phyloP scores from a whole-genome alignment of 2,329 filamentous ascomycete genomes.

The Calonectria henricotiae region DNA sequence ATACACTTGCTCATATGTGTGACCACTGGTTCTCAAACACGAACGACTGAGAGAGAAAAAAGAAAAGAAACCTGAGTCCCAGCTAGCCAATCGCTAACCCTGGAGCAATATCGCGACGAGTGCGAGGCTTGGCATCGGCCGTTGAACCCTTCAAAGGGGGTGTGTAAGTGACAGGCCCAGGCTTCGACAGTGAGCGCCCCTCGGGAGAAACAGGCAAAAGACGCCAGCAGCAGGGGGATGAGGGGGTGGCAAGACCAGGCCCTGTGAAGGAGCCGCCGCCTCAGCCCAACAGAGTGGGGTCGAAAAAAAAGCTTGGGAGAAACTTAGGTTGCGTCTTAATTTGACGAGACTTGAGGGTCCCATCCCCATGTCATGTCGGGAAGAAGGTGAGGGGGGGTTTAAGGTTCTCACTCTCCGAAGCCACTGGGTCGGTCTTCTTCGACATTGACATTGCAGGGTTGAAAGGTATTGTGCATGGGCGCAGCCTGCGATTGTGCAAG shows the following conservation, averaged over 20 bases:
- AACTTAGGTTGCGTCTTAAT: conserved; percentile 12
- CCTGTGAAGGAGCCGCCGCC: conserved; percentile 1
- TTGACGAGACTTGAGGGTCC: conserved; percentile 23
- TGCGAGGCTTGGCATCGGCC: conserved; percentile 29
- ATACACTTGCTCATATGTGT: conserved; percentile 25
- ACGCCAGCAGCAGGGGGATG: conserved; percentile 1
- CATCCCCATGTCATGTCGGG: conserved; percentile 32
- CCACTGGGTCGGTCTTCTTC: conserved; percentile 44
- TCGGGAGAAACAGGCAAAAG: not conserved
- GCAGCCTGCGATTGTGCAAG: conserved; percentile 23
- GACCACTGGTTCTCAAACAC: conserved; percentile 7
- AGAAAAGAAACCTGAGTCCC: conserved; percentile 14
- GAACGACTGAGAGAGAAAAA: conserved; percentile 2
- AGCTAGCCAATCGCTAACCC: conserved; percentile 7
- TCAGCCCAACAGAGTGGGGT: conserved; percentile 27
- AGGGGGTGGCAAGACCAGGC: conserved; percentile 8
- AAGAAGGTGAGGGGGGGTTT: conserved; percentile 44
- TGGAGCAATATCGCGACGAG: conserved; percentile 6
- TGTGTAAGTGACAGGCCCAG: conserved; percentile 3
- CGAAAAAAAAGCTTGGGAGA: not conserved
- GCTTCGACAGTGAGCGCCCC: not conserved
- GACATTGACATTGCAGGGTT: not conserved
- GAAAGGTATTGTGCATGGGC: conserved; percentile 5
- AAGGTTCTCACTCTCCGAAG: conserved; percentile 54
- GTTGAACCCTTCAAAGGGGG: not conserved